Conservation (phyloP, 345 rosid genomes). For the Brassica napus region DNA sequence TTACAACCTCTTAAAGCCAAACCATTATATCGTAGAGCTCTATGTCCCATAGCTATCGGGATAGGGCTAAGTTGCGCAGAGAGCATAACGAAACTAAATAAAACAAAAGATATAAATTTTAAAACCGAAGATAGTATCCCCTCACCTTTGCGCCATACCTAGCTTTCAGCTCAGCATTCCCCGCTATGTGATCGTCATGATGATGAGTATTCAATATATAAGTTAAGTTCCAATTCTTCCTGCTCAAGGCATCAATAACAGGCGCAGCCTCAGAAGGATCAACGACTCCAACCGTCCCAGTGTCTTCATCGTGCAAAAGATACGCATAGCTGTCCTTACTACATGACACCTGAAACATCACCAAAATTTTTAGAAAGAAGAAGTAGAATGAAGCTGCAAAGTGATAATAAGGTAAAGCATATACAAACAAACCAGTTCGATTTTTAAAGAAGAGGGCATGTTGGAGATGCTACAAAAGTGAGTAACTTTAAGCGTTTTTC, state of each 20-base stretch:
- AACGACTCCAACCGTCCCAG: slow-evolving; percentile 98
- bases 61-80: neutral
- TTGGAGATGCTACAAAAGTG: slow-evolving; percentile 88
- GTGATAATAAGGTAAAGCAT: neutral
- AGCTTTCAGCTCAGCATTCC: slow-evolving; percentile 89
- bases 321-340: slow-evolving; percentile 87
- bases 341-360: slow-evolving; percentile 74
- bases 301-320: slow-evolving; percentile 86
- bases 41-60: neutral
- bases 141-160: slow-evolving; percentile 98
- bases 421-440: slow-evolving; percentile 81
- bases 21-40: neutral
- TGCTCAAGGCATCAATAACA: slow-evolving; percentile 75
- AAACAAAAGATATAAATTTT: neutral
- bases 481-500: slow-evolving; percentile 78
- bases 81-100: neutral
- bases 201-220: slow-evolving; percentile 97
- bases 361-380: slow-evolving; percentile 6
- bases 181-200: slow-evolving; percentile 84
- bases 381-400: neutral
- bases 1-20: neutral
- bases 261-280: slow-evolving; percentile 96
- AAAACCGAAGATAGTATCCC: neutral
- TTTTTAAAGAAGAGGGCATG: slow-evolving; percentile 73
- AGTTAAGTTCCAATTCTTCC: slow-evolving; percentile 76